These are phyloP conservation scores for Hypoxylon cercidicola DNA, from an alignment of 495 filamentous ascomycete species.

Conservation along the genomic window DNA sequence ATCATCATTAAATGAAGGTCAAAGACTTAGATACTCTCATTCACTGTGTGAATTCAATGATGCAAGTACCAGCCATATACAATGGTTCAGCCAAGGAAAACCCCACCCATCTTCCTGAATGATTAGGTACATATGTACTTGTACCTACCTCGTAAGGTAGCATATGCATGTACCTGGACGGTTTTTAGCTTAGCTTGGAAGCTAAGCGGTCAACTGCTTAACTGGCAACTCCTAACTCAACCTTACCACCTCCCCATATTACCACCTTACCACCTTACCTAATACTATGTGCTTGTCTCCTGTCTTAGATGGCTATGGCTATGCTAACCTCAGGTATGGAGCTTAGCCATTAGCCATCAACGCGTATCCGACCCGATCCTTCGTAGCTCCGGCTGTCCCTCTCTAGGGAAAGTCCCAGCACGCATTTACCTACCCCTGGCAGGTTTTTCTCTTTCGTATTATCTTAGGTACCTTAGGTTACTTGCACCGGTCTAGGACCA, in stretches of 20 bases:
- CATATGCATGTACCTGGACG: background rate
- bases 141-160: no score
- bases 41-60: background rate
- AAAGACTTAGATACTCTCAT: background rate
- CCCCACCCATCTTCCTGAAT: constrained; percentile 17
- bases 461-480: constrained; percentile 9
- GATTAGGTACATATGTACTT: constrained; percentile 24
- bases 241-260: background rate
- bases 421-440: constrained; percentile 26
- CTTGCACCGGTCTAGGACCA: constrained; percentile 25
- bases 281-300: no score
- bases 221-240: constrained; percentile 1
- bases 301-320: no score
- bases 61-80: background rate
- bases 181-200: constrained; percentile 19
- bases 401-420: constrained; percentile 27
- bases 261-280: no score
- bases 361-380: constrained; percentile 37
- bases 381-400: constrained; percentile 21
- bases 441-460: constrained; percentile 5
- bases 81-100: constrained; percentile 8
- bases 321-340: no score
- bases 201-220: background rate
- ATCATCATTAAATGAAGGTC: background rate
- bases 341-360: constrained; percentile 2